Evolutionary conservation across 495 filamentous ascomycete species (phyloP).

Genomic region (Copromyces sp.): DNA sequence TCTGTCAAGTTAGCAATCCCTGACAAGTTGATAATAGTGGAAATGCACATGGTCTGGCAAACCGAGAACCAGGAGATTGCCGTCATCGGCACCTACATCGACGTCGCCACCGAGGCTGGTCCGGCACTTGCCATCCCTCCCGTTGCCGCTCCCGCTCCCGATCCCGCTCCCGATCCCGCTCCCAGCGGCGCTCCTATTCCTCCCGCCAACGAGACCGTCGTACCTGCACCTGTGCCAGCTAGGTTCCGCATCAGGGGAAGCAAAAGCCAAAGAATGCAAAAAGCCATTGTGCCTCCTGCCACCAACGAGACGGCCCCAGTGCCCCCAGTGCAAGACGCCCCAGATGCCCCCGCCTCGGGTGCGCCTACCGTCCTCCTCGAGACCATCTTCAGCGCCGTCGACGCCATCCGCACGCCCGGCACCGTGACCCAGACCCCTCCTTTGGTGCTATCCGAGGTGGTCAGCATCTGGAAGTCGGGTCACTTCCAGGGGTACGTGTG

Average conservation of each 20-base stretch:
- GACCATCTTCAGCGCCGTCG: constrained; percentile 41
- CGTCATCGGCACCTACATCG: constrained; percentile 52
- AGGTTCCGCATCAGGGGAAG: not conserved
- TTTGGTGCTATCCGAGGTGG: constrained; percentile 47
- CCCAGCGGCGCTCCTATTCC: constrained; percentile 3
- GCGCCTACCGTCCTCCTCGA: constrained; percentile 41
- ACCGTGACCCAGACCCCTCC: constrained; percentile 42
- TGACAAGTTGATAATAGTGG: constrained; percentile 35
- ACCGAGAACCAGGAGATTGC: constrained; percentile 33
- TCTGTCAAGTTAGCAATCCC: not conserved
- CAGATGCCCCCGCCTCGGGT: constrained; percentile 8
- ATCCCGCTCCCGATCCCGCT: constrained; percentile 8
- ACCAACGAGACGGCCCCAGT: not conserved
- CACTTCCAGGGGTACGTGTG: constrained; percentile 29
- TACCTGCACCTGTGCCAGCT: not conserved
- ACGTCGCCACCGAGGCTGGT: constrained; percentile 35
- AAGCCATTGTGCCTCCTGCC: not conserved
- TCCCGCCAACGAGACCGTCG: not conserved
- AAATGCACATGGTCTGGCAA: constrained; percentile 58
- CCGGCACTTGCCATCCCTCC: constrained; percentile 6
- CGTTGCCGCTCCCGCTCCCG: constrained; percentile 1
- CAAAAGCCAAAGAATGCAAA: not conserved
- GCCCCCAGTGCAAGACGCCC: constrained; percentile 3
- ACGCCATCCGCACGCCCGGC: constrained; percentile 44
- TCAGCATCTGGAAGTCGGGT: constrained; percentile 36